Conservation (phyloP, 148 eudicot genomes). For the Fallopia convolvulus region DNA sequence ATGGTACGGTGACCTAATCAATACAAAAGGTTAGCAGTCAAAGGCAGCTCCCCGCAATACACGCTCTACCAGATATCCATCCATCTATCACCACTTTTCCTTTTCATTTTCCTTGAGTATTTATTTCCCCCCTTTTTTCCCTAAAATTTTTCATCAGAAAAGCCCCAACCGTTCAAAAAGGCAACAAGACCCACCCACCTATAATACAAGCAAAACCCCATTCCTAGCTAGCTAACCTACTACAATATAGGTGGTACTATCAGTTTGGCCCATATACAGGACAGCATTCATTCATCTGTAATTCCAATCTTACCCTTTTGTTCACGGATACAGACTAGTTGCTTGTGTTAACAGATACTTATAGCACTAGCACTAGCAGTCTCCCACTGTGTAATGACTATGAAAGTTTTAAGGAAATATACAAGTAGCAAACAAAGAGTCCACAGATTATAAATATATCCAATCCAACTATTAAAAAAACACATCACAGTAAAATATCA, state of each 20-base stretch:
- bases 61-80: conserved; percentile 6
- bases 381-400: conserved; percentile 1
- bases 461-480: no score
- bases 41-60: conserved; percentile 8
- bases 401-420: background rate
- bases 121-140: background rate
- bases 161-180: conserved; percentile 5
- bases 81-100: background rate
- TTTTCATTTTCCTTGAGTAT: background rate
- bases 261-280: background rate
- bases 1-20: conserved; percentile 3
- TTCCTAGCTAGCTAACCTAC: background rate
- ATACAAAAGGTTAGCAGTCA: background rate
- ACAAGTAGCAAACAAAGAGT: background rate
- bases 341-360: background rate
- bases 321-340: background rate
- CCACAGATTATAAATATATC: no score
- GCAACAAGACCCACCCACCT: background rate
- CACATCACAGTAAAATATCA: no score
- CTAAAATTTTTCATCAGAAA: background rate
- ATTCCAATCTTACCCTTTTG: background rate
- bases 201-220: background rate
- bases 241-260: background rate
- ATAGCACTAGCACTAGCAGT: background rate
- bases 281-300: background rate